Conservation (phyloP, 441 rosid genomes). For the Adansonia grandidieri region DNA sequence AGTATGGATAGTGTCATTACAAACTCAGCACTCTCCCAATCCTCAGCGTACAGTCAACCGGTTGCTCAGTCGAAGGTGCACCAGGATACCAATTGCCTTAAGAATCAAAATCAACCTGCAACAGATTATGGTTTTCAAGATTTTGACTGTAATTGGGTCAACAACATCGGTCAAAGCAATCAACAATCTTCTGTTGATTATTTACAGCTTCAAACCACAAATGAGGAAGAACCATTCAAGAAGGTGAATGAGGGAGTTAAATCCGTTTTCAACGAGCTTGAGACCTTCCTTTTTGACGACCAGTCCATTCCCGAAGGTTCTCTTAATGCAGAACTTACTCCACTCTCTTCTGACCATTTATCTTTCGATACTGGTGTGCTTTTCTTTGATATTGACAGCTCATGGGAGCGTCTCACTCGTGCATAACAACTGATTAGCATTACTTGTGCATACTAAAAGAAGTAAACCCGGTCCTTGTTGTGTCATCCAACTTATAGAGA, state of each 20-base stretch:
- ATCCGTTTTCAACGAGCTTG: slow-evolving; percentile 32
- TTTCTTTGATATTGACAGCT: slow-evolving; percentile 59
- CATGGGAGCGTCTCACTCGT: slow-evolving; percentile 53
- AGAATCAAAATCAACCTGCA: slow-evolving; percentile 32
- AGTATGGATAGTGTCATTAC: slow-evolving; percentile 14
- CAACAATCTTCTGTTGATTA: slow-evolving; percentile 34
- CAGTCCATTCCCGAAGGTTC: slow-evolving; percentile 35
- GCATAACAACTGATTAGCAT: slow-evolving; percentile 29
- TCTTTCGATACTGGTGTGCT: slow-evolving; percentile 47
- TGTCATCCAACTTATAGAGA: neutral
- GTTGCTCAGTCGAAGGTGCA: slow-evolving; percentile 32
- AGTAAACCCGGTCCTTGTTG: slow-evolving; percentile 5
- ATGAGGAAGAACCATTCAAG: slow-evolving; percentile 28
- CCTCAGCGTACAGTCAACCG: slow-evolving; percentile 33
- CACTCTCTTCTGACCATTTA: slow-evolving; percentile 36
- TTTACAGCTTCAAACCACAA: slow-evolving; percentile 27
- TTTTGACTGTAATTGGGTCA: slow-evolving; percentile 28
- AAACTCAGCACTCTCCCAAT: slow-evolving; percentile 33
- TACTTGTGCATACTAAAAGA: slow-evolving; percentile 23
- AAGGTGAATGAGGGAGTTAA: slow-evolving; percentile 32
- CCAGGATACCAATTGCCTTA: slow-evolving; percentile 31
- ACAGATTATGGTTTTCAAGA: slow-evolving; percentile 27
- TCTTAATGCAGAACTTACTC: slow-evolving; percentile 30
- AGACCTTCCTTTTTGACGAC: slow-evolving; percentile 47
- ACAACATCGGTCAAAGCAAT: slow-evolving; percentile 27